Conservation (phyloP, 75 land plant genomes). For the Sequoiadendron giganteum region DNA sequence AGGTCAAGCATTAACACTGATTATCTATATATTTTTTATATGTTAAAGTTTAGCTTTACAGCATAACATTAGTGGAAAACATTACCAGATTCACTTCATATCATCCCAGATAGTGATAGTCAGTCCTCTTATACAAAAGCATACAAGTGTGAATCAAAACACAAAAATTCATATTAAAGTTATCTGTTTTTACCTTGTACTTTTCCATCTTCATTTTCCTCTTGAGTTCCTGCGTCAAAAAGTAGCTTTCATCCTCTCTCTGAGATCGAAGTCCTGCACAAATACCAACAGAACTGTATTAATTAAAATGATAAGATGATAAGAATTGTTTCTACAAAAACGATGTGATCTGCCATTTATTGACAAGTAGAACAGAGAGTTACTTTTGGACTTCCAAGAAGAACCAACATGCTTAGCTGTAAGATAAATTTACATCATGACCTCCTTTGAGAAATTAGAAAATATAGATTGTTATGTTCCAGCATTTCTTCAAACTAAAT, state of each 20-base stretch:
- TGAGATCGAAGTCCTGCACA: conserved; percentile 11
- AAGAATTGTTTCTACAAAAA: conserved; percentile 9
- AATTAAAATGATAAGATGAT: not conserved
- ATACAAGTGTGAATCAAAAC: not conserved
- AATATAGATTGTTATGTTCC: not conserved
- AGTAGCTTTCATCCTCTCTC: conserved; percentile 36
- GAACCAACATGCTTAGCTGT: not conserved
- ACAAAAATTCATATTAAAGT: not conserved
- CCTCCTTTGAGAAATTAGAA: not conserved
- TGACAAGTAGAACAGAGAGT: not conserved
- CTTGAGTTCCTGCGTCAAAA: conserved; percentile 38
- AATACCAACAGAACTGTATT: conserved; percentile 17
- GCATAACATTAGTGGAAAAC: too few species aligned
- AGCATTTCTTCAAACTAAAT: not conserved
- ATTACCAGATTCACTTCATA: not conserved
- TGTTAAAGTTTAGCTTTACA: too few species aligned
- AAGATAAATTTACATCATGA: not conserved
- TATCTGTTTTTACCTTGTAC: conserved; percentile 44
- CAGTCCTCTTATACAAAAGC: not conserved
- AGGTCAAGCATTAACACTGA: not conserved
- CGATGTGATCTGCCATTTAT: not conserved
- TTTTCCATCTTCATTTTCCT: conserved; percentile 40
- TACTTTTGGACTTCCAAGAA: not conserved
- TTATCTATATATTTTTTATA: too few species aligned
- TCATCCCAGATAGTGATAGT: not conserved